Percentiles rank a stretch among this genome's conserved stretches.
Conservation (phyloP, 805 yeast species). For the Nakazawaea ishiwadae region DNA sequence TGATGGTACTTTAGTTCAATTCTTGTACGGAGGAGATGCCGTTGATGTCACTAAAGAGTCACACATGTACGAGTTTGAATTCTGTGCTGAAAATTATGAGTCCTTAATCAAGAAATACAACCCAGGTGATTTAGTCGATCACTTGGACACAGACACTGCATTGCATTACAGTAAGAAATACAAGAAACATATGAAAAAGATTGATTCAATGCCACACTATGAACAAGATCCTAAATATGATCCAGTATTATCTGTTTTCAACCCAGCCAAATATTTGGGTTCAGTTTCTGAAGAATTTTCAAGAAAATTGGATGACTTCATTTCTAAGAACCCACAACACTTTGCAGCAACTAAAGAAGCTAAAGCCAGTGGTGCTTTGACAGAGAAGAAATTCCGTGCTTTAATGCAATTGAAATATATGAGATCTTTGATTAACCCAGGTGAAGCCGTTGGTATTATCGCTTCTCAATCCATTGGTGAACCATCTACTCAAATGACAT, state of each 20-base stretch:
- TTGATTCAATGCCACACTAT: constrained; percentile 57
- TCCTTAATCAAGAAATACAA: constrained; percentile 82
- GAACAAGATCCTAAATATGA: constrained; percentile 66
- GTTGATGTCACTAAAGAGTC: constrained; percentile 93
- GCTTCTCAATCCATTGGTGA: constrained; percentile 99
- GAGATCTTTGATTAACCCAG: constrained; percentile 93
- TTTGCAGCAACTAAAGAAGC: constrained; percentile 53
- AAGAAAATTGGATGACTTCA: constrained; percentile 67
- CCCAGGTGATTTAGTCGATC: constrained; percentile 67
- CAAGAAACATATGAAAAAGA: constrained; percentile 66
- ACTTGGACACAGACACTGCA: constrained; percentile 83
- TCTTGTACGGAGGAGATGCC: constrained; percentile 97
- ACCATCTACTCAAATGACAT: constrained; percentile 99
- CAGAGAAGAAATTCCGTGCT: constrained; percentile 84
- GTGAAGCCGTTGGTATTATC: constrained; percentile 97
- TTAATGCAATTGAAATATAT: constrained; percentile 97
- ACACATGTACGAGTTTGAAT: constrained; percentile 87
- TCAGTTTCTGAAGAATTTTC: constrained; percentile 90
- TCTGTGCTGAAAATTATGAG: constrained; percentile 88
- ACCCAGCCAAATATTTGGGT: constrained; percentile 89
- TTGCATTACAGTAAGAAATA: constrained; percentile 76
- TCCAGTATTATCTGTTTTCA: constrained; percentile 80
- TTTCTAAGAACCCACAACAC: constrained; percentile 47
- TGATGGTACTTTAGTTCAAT: constrained; percentile 91
- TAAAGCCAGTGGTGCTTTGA: constrained; percentile 42